Base-by-base conservation (phyloP, 441 rosid genomes). In the Brassica balearica region DNA sequence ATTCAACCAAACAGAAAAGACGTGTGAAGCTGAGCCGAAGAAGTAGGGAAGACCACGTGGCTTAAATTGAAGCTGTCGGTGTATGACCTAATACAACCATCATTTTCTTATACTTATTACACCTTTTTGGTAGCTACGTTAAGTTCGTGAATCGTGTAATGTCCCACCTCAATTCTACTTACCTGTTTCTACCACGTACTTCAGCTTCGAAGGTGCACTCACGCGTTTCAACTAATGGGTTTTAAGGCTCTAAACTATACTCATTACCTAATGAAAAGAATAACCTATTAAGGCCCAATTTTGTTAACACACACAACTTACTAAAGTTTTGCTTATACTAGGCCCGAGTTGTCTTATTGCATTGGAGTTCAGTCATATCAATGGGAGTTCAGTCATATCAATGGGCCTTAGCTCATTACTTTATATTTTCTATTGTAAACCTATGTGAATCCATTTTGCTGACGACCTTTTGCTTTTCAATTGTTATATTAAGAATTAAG, bases 21-120 rank as follows among this genome's bases (percentile, higher is more conserved):
- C 78, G 69, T 69, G 77, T 74, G 78, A 79, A 69, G 69, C 48
- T 48, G 60, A 78, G 82, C 79, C 79, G 63, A 64, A 11, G 15
- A 74, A 64, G 41, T 41, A 56, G 19, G 55, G 71, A 56, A 68
- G 59, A 69, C 70, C 79, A 79, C 82, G 82, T 79, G 82, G 79
- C 82, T 74, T 69, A 22, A 56, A 20, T 38, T 36, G 79, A 69
- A 79, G 79, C 79, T 79, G 82, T 79, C 79, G 82, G 82, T 79
- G 82, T 64, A n/a, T 55, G 82, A 79, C 60, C 51, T 73, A 73
- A 79, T 68, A 53, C 70, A 41, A 55, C 60, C 53, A 73, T 61
- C 70, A 73, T 51, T 43, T 72, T 23, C 36, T 15, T 32, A 55
- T 66, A 53, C 36, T 72, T 61, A 74, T 63, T 69, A 46, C 48